Evolutionary conservation across 2,329 filamentous ascomycete species (phyloP).

Genomic region (Lachnellula cervina): DNA sequence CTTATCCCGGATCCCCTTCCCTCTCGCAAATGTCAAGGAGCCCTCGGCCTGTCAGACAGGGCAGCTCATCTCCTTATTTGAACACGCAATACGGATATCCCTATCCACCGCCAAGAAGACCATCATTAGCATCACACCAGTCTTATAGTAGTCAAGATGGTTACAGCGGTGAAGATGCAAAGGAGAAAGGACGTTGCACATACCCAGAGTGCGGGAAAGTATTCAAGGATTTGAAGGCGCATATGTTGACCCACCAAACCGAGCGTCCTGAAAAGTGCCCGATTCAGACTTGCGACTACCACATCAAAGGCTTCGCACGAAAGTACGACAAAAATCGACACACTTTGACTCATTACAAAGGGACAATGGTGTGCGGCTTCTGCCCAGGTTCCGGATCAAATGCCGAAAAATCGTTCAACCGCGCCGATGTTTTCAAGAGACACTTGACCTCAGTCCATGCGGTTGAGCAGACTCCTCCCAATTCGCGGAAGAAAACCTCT

Average conservation of each 20-base stretch:
- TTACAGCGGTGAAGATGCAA: conserved; percentile 30
- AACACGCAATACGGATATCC: conserved; percentile 26
- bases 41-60: conserved; percentile 25
- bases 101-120: conserved; percentile 25
- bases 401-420: conserved; percentile 91
- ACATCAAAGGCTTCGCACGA: conserved; percentile 87
- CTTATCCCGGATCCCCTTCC: conserved; percentile 30
- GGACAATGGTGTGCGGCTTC: conserved; percentile 96
- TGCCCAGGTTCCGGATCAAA: conserved; percentile 84
- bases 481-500: conserved; percentile 68
- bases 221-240: conserved; percentile 68
- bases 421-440: conserved; percentile 94
- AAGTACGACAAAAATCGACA: conserved; percentile 99
- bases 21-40: conserved; percentile 29
- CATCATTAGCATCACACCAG: conserved; percentile 26
- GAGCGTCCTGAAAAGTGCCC: conserved; percentile 96
- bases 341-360: conserved; percentile 94
- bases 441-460: conserved; percentile 90
- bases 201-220: conserved; percentile 54
- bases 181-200: conserved; percentile 42
- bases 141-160: conserved; percentile 29
- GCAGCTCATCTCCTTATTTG: conserved; percentile 30
- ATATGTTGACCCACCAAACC: conserved; percentile 93
- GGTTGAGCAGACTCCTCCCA: conserved; percentile 90
- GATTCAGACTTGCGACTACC: conserved; percentile 88